Base-by-base conservation (phyloP, 768 basidiomycete genomes). In the Rhizopogon sp. region DNA sequence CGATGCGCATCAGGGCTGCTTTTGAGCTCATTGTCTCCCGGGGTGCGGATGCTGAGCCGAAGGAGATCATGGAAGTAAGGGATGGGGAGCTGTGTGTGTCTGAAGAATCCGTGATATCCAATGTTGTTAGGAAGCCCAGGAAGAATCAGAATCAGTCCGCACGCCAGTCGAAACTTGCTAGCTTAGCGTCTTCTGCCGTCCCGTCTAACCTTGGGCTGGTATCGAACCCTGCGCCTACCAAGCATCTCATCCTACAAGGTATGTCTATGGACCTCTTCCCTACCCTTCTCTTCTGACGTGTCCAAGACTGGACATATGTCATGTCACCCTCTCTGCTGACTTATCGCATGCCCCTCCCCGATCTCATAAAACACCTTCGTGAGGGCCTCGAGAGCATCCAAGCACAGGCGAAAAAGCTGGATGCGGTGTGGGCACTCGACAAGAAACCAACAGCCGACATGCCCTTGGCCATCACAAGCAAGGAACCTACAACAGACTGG, bases 221-320 rank as follows among this genome's bases (percentile, higher is more conserved):
- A n/a, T 55, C 41, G n/a, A 17, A 55, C 22, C 40, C 46, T 41
- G 42, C 35, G 13, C 20, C 41, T 9, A 37, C 39, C 22, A 25
- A 17, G 33, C 46, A 49, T 37, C 47, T 60, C 14, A 37, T 64
- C 9, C 33, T 64, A 14, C 50, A 58, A 64, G 67, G 69, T 69
- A 31, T 31, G 10, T 50, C 1, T 20, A 7, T 49, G 16, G 20
- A 41, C 10, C n/a, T 25, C 25, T 3, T 1, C n/a, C 17, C 11
- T 14, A 5, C 11, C 41, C 41, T 2, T 3, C 25, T 9, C 47
- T 37, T 45, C 55, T 62, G 8, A 46, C 31, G 3, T n/a, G 17
- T 14, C 14, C 6, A 22, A 69, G 69, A 49, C 37, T 69, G 68
- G 68, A 63, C 66, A 39, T 70, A 67, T 49, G 54, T 70, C 17